Conservation (phyloP, 1,284 basidiomycete species). For the Fomitopsis pinicola region DNA sequence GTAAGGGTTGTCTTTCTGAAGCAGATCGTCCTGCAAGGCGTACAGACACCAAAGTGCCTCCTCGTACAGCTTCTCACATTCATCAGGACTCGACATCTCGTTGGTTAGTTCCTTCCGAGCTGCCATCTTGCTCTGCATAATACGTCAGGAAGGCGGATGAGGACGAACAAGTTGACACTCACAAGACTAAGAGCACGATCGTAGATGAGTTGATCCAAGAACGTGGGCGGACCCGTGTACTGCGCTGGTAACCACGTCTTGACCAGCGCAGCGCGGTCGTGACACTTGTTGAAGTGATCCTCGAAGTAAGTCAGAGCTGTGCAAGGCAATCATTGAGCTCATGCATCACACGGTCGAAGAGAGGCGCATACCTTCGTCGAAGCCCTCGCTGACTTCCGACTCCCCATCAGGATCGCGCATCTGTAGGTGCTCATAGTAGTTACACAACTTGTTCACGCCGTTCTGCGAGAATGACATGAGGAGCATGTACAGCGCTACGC, state of each 20-base stretch:
- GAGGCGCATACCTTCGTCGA: slow-evolving; percentile 61
- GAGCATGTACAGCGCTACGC: slow-evolving; percentile 89
- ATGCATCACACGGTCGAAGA: slow-evolving; percentile 8
- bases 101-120: slow-evolving; percentile 89
- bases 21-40: slow-evolving; percentile 84
- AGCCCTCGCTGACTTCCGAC: slow-evolving; percentile 67
- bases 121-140: slow-evolving; percentile 78
- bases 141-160: not conserved
- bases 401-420: slow-evolving; percentile 74
- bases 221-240: slow-evolving; percentile 68
- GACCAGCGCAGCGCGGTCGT: slow-evolving; percentile 68
- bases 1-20: slow-evolving; percentile 81
- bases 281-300: slow-evolving; percentile 73
- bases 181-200: slow-evolving; percentile 73
- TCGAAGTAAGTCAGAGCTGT: slow-evolving; percentile 73
- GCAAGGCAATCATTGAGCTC: not conserved
- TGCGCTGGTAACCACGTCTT: slow-evolving; percentile 79
- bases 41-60: slow-evolving; percentile 91
- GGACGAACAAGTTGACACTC: slow-evolving; percentile 17
- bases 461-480: slow-evolving; percentile 90
- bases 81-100: slow-evolving; percentile 68
- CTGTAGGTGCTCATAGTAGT: slow-evolving; percentile 69
- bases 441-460: slow-evolving; percentile 75
- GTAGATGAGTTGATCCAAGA: slow-evolving; percentile 79
- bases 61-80: slow-evolving; percentile 92